phyloP scores from a whole-genome alignment of 108 stramenopile species.

The Pseudonitzschia delicatissima region DNA sequence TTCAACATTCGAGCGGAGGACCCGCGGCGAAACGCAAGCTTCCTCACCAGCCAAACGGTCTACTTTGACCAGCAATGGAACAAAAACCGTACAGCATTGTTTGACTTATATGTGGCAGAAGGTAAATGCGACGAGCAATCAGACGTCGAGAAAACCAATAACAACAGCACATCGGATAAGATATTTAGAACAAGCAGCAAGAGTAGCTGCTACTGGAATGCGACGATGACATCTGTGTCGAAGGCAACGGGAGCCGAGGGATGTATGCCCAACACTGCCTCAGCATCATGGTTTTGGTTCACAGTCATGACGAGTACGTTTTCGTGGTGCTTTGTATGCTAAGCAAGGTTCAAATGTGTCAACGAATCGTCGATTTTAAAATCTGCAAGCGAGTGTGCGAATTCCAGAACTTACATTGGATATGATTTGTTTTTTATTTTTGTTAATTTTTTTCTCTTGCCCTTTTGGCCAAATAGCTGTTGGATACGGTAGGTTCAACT shows the following conservation, averaged over 20 bases:
- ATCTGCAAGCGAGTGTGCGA: background rate
- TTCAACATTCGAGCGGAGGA: background rate
- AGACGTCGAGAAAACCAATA: background rate
- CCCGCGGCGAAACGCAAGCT: background rate
- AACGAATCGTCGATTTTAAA: background rate
- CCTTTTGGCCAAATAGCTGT: background rate
- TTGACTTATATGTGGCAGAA: background rate
- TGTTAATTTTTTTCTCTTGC: background rate
- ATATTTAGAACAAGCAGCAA: background rate
- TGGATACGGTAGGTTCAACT: background rate
- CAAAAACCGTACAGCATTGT: background rate
- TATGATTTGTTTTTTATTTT: background rate
- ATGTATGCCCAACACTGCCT: background rate
- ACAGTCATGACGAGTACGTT: slow-evolving; percentile 11
- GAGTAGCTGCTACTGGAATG: slow-evolving; percentile 1
- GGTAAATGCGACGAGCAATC: background rate
- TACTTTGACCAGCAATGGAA: background rate
- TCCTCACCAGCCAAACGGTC: background rate
- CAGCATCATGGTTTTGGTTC: slow-evolving; percentile 7
- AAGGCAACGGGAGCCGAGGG: background rate
- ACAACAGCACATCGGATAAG: background rate
- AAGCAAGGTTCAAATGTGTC: background rate
- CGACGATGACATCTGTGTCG: background rate
- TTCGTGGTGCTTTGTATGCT: background rate
- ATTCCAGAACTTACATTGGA: background rate